A percentile compares a stretch with the other conserved stretches of the same genome.
These are phyloP conservation scores for Entonaema liquescens DNA, from an alignment of 495 filamentous ascomycete genomes.

Conservation along the genomic window DNA sequence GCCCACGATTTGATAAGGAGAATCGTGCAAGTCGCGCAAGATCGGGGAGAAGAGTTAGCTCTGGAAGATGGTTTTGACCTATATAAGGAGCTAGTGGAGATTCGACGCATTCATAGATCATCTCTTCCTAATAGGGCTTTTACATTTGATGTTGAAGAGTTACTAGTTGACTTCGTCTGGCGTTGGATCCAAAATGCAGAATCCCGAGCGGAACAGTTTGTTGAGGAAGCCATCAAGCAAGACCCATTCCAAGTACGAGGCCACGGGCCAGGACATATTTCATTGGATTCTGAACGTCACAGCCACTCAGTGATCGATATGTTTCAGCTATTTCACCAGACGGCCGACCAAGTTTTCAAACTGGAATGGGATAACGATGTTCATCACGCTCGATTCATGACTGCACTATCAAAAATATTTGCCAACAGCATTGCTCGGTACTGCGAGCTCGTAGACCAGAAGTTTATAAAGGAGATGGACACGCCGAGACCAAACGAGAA, in stretches of 20 bases:
- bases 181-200: conserved; percentile 89
- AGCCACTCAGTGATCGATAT: conserved; percentile 94
- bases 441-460: conserved; percentile 88
- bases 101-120: conserved; percentile 78
- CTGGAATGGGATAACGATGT: conserved; percentile 93
- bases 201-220: conserved; percentile 79
- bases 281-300: conserved; percentile 85
- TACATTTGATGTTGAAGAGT: conserved; percentile 83
- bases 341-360: conserved; percentile 81
- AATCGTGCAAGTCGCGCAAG: conserved; percentile 75
- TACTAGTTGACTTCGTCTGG: conserved; percentile 93
- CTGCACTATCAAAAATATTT: conserved; percentile 87
- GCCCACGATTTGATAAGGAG: conserved; percentile 80
- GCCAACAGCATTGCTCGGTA: conserved; percentile 85
- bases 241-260: conserved; percentile 79
- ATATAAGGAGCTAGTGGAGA: conserved; percentile 85
- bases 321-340: conserved; percentile 91
- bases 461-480: conserved; percentile 93
- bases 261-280: conserved; percentile 64
- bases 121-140: conserved; percentile 74
- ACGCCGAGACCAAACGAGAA: conserved; percentile 74
- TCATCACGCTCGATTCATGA: conserved; percentile 97
- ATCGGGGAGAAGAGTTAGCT: conserved; percentile 75
- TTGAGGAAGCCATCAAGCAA: conserved; percentile 88
- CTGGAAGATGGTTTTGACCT: conserved; percentile 93